Base-by-base conservation (phyloP, 1,284 basidiomycete species). In the Ceratobasidium sp. region DNA sequence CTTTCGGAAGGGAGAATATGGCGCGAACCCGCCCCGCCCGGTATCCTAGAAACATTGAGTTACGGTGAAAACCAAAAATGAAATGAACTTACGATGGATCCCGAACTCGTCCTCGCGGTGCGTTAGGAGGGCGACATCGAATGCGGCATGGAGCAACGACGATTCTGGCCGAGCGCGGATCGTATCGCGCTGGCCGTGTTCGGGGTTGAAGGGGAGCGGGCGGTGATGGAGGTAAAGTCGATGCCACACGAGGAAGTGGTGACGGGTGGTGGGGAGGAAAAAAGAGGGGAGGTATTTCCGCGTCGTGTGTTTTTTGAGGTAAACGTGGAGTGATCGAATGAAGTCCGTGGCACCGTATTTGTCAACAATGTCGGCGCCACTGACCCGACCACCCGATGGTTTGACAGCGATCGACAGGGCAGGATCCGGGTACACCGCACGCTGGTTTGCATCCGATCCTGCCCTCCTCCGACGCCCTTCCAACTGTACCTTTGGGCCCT, bases 61-160 rank as follows among this genome's bases (percentile, higher is more conserved):
- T 19, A 9, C 6, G 8, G 48, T 49, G 9, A 49, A 19, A 22
- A 31, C 34, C 2, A 27, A 14, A 48, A 37, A 37, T n/a, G 37
- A n/a, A 51, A 24, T 13, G 14, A 22, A 72, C 79, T 83, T 61
- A 63, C 61, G 22, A 41, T 43, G 22, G 11, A 63, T 16, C 7
- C 39, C 54, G 24, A 54, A 48, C 27, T 19, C 39, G n/a, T 59
- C 54, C 22, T 24, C 11, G 34, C n/a, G 31, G n/a, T 59, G 39
- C 8, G 29, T 11, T 13, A 58, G 14, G 29, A 71, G 39, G 6
- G 54, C 66, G 27, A 48, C 43, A 34, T 71, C 66, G 16, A 56
- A 71, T 14, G 39, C 39, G 22, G 24, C 58, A 4, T 81, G 82
- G 11, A 81, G 27, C 24, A 27, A 31, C 6, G 19, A 4, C 19